Evolutionary conservation across 495 filamentous ascomycete genomes (phyloP), one percentile per base, ranked within the genome.

Genomic region (Lasiosphaeria hispida): DNA sequence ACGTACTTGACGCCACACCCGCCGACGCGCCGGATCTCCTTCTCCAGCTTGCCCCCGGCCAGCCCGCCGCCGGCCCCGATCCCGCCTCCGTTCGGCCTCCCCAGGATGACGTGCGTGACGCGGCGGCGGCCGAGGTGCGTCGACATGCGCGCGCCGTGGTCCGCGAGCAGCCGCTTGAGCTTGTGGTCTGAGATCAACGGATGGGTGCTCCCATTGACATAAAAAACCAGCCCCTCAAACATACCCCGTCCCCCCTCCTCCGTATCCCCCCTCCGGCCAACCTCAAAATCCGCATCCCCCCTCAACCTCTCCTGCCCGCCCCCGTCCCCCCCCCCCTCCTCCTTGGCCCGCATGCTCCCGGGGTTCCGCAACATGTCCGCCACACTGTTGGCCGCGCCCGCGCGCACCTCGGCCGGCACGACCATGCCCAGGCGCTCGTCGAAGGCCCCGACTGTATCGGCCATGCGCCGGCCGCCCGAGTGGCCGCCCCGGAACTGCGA

Each of bases 41-140:
- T 88, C 68, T 97, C 87, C 15, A 96, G 70, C 73, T 97, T 97
- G 38, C 80, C 76, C 9, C 81, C 90, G 2, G 91, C 82, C 9
- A 98, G 75, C 0, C 91, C 92, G 33, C 92, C 92, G 0, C 91
- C 92, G 7, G 79, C 80, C 10, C 87, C 85, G 15, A 60, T 63
- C 34, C 57, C 51, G 14, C 59, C 64, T 34, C 54, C 55, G 9
- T 69, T 54, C n/a, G 84, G 81, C 47, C 69, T 78, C 2, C 88
- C 91, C 13, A 97, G 63, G 51, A 98, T 87, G 57, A 97, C 87
- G 71, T 98, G 94, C 9, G 92, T 95, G 38, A 96, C 89, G 37
- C 79, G 78, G 17, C 84, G 81, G 9, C 90, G 82, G 5, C 83
- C 84, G 14, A 96, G 80, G 52, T 81, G 76, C 11, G 89, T 77